These are phyloP conservation scores for Corylus heterophylla DNA, from an alignment of 306 rosid species.

Conservation along the genomic window DNA sequence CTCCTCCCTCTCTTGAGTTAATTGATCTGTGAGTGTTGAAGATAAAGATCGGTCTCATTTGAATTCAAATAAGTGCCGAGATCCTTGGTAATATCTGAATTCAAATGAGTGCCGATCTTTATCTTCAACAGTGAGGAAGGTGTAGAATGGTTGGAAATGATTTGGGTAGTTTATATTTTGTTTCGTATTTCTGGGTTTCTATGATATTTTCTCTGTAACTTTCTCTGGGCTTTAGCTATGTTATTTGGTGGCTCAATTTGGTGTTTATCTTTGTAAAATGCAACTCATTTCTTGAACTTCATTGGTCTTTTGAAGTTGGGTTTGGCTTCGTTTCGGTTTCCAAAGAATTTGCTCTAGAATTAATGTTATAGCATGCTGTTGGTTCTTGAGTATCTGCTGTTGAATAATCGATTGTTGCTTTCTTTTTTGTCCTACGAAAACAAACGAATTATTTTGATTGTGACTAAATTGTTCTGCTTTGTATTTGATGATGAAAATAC, in stretches of 20 bases:
- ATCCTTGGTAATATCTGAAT: no score
- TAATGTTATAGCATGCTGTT: neutral
- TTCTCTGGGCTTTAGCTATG: neutral
- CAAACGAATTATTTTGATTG: neutral
- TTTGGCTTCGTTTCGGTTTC: neutral
- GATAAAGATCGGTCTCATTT: no score
- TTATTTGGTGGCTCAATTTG: neutral
- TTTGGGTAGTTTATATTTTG: neutral
- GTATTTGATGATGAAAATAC: no score
- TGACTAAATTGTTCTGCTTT: no score
- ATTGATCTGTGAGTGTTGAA: neutral
- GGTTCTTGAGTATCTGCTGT: neutral
- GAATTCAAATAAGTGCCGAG: no score
- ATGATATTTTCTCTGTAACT: neutral
- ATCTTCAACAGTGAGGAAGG: neutral
- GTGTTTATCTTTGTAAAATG: neutral
- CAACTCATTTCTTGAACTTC: neutral
- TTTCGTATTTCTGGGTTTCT: neutral
- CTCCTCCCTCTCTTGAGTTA: neutral
- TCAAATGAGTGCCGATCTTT: no score
- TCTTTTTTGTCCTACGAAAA: neutral
- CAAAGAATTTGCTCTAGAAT: conserved; percentile 1
- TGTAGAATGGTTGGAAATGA: conserved; percentile 1
- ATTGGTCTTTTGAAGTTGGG: neutral
- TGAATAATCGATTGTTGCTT: neutral